A percentile compares a stretch with the other conserved stretches of the same genome.
phyloP scores from a whole-genome alignment of 257 asterid genomes.

The Salvia miltiorrhiza region DNA sequence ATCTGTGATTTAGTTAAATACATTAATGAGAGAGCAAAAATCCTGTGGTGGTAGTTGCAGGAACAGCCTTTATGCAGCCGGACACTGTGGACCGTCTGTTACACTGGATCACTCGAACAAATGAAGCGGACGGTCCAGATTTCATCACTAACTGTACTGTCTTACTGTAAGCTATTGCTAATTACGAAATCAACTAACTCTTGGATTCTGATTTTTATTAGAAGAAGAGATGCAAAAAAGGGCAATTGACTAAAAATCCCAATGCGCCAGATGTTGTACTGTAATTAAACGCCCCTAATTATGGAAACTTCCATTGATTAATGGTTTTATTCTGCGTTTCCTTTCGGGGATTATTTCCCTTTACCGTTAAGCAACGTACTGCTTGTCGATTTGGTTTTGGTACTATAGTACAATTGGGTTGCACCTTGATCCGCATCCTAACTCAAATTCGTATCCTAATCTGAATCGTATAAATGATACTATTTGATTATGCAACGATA shows the following conservation, averaged over 20 bases:
- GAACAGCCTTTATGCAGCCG: conserved; percentile 4
- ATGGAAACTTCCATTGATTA: conserved; percentile 11
- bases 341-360: background rate
- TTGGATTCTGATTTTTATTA: background rate
- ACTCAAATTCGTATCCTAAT: too few relatives aligned
- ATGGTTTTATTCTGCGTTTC: background rate
- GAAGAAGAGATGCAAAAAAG: background rate
- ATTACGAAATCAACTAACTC: background rate
- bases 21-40: conserved; percentile 17
- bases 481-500: too few relatives aligned
- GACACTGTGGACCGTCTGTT: background rate
- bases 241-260: background rate
- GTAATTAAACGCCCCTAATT: conserved; percentile 18
- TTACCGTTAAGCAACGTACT: background rate
- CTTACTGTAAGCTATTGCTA: background rate
- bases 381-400: too few relatives aligned
- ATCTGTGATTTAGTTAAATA: conserved; percentile 14
- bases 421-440: too few relatives aligned
- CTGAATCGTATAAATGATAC: too few relatives aligned
- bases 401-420: too few relatives aligned
- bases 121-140: conserved; percentile 12
- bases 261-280: background rate
- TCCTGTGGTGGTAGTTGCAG: conserved; percentile 31
- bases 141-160: background rate
- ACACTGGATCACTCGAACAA: background rate